Percentiles rank a stretch among this genome's conserved stretches.
These are phyloP conservation scores for Euphorbia corollata DNA, from an alignment of 441 rosid species.

Conservation along the genomic window DNA sequence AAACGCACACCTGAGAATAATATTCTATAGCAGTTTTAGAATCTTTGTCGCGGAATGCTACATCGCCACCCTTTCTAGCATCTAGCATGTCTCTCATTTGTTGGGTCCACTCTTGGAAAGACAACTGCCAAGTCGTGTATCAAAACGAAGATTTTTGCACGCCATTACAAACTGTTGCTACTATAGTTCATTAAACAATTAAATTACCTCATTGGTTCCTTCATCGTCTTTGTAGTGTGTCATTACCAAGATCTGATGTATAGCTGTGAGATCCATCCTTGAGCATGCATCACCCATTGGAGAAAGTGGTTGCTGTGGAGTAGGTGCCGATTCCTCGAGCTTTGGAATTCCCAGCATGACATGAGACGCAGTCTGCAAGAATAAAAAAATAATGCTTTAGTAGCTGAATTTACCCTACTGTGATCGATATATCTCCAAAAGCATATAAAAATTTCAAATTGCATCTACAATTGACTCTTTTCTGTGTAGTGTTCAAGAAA, in stretches of 20 bases:
- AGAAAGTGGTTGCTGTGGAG: too few species aligned
- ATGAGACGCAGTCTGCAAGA: slow-evolving; percentile 61
- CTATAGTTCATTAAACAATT: slow-evolving; percentile 1
- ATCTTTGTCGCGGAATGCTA: slow-evolving; percentile 74
- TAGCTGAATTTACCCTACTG: too few species aligned
- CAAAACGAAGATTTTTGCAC: slow-evolving; percentile 16
- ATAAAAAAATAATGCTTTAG: too few species aligned
- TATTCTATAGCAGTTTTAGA: slow-evolving; percentile 52
- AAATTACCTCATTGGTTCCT: slow-evolving; percentile 72
- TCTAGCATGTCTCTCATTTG: slow-evolving; percentile 87
- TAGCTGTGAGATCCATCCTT: slow-evolving; percentile 82
- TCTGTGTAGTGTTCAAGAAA: too few species aligned
- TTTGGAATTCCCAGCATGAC: slow-evolving; percentile 34
- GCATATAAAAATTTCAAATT: too few species aligned
- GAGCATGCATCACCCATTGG: slow-evolving; percentile 60
- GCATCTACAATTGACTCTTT: too few species aligned
- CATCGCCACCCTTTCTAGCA: slow-evolving; percentile 80
- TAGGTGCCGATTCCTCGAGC: too few species aligned
- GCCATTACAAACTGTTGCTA: background rate
- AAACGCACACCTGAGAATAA: slow-evolving; percentile 70
- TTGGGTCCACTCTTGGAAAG: slow-evolving; percentile 97
- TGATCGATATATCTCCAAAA: too few species aligned
- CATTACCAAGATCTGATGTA: slow-evolving; percentile 71
- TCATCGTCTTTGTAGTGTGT: slow-evolving; percentile 87
- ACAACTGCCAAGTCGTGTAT: slow-evolving; percentile 37